Evolutionary conservation across 352 stramenopile genomes (phyloP), one percentile per base, ranked within the genome.

Genomic region (Phytopythium kandeliae): DNA sequence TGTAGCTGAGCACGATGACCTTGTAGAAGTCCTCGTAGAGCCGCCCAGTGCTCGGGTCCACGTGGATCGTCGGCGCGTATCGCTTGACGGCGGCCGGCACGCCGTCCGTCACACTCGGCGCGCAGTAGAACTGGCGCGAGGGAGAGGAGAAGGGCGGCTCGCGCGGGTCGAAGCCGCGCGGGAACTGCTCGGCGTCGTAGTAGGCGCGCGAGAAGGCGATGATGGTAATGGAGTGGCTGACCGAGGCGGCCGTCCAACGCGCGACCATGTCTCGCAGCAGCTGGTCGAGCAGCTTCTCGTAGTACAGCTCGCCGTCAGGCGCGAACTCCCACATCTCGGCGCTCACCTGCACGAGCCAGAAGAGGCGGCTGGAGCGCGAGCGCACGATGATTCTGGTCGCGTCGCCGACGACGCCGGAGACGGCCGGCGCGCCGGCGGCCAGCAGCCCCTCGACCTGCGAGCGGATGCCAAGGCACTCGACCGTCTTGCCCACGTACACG

Each of bases 291-390:
- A 97, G 76, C 40, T 95, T 96, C 53, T 97, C 89, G 57, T 96
- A 92, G 62, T 97, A 97, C 13, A 97, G 62, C 53, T 96, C 73
- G 16, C 82, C 85, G 42, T 92, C 76, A 4, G 86, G 69, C 8
- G 83, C 83, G 42, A 95, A 95, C 53, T 98, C 89, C 83, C 88
- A 98, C 89, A 97, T 97, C 48, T 98, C 92, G 1, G 83, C 78
- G 45, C 78, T 96, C 86, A 99, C 97, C 60, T 99, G 95, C 21
- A 99, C 89, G 30, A 99, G 80, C 95, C 96, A 99, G 52, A 99
- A 96, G 51, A 99, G 86, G 16, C 96, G 78, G 42, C 93, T 95
- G 2, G 92, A 98, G 12, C 95, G 80, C 28, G 93, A 98, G 48
- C 78, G 83, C 13, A 96, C 97, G 21, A 96, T 98, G 40, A 99